Conservation (phyloP, 1,139 yeast genomes). For the Suhomyces atakaporum region DNA sequence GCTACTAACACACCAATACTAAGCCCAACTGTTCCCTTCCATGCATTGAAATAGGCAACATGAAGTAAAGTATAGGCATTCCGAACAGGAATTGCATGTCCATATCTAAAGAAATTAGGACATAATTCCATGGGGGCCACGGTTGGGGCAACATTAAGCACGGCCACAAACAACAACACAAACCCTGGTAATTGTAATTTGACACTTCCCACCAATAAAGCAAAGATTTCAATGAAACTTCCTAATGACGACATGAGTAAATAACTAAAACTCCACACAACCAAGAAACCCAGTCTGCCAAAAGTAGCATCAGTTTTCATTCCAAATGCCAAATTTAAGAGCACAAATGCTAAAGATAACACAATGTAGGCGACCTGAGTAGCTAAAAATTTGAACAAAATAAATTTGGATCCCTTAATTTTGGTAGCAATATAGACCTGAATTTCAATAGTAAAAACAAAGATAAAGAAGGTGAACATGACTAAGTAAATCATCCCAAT, state of each 20-base stretch:
- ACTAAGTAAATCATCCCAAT: conserved; percentile 36
- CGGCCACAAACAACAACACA: conserved; percentile 47
- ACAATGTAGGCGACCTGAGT: conserved; percentile 47
- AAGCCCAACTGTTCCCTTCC: conserved; percentile 49
- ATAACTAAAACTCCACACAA: conserved; percentile 48
- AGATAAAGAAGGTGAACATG: conserved; percentile 36
- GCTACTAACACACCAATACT: conserved; percentile 48
- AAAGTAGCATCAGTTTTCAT: conserved; percentile 33
- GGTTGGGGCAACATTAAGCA: conserved; percentile 49
- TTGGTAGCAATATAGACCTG: conserved; percentile 32
- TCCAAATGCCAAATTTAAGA: conserved; percentile 48
- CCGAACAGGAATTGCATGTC: conserved; percentile 55
- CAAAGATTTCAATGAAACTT: conserved; percentile 48
- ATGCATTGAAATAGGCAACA: conserved; percentile 45
- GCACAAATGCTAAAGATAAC: conserved; percentile 43
- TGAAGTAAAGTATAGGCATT: conserved; percentile 50
- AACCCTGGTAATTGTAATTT: conserved; percentile 49
- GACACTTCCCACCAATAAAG: conserved; percentile 37
- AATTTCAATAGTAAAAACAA: conserved; percentile 28
- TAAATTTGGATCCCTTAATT: conserved; percentile 39
- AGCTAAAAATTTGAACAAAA: conserved; percentile 39
- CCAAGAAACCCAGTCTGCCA: conserved; percentile 52
- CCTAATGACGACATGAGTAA: conserved; percentile 54
- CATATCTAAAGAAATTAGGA: conserved; percentile 48
- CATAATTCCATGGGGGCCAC: conserved; percentile 49